phyloP scores from a whole-genome alignment of 768 basidiomycete species.

The Phlebiopsis gigantea region DNA sequence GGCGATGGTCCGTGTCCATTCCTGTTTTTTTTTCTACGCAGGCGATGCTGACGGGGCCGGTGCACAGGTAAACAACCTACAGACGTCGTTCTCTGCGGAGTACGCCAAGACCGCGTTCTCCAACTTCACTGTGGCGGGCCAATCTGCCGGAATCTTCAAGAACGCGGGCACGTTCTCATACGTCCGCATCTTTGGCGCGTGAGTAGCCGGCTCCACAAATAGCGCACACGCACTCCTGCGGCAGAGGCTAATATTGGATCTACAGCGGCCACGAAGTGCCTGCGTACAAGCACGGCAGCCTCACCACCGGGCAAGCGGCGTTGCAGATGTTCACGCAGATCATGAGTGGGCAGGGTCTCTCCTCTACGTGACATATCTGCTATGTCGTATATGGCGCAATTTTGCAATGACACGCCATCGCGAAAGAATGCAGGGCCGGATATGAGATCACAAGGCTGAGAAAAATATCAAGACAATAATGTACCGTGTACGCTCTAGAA shows the following conservation, averaged over 20 bases:
- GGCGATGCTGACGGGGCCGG: background rate
- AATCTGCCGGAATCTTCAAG: slow-evolving; percentile 47
- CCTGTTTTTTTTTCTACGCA: background rate
- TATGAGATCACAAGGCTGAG: no score
- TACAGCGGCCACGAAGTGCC: slow-evolving; percentile 19
- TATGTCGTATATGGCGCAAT: no score
- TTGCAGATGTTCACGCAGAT: slow-evolving; percentile 29
- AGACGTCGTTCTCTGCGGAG: slow-evolving; percentile 38
- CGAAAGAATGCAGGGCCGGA: no score
- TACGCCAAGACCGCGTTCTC: slow-evolving; percentile 40
- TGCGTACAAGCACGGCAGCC: slow-evolving; percentile 21
- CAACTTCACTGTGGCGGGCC: slow-evolving; percentile 46
- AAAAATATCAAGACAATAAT: no score
- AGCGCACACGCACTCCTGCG: background rate
- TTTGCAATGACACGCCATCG: no score
- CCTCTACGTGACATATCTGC: slow-evolving; percentile 16
- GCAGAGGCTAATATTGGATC: no score
- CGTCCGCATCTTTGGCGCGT: slow-evolving; percentile 38
- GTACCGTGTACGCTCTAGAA: no score
- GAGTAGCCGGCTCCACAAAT: slow-evolving; percentile 4
- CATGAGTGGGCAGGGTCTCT: slow-evolving; percentile 22
- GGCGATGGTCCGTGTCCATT: slow-evolving; percentile 38
- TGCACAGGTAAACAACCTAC: slow-evolving; percentile 39
- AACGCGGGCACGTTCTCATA: slow-evolving; percentile 56
- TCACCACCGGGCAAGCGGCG: slow-evolving; percentile 21